These are phyloP conservation scores for Venturiaceae sp. DNA, from an alignment of 2,329 filamentous ascomycete species.

Conservation along the genomic window DNA sequence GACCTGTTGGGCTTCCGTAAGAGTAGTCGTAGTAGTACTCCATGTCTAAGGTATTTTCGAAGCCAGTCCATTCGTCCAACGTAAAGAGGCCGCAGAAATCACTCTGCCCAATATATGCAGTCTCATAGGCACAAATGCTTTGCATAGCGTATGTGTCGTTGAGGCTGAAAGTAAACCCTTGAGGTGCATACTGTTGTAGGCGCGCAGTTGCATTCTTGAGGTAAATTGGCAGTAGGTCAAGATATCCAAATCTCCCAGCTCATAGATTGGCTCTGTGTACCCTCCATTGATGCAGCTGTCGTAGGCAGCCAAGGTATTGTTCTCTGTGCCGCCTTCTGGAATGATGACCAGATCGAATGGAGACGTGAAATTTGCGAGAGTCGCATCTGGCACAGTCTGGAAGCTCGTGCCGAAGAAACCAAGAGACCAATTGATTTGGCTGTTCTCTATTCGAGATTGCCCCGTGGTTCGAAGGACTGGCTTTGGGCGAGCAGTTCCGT, in stretches of 20 bases:
- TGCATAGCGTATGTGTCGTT: constrained; percentile 41
- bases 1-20: constrained; percentile 39
- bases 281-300: constrained; percentile 32
- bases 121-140: constrained; percentile 45
- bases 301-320: constrained; percentile 44
- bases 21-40: constrained; percentile 40
- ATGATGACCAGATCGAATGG: constrained; percentile 41
- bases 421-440: constrained; percentile 42
- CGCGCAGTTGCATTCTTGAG: constrained; percentile 34
- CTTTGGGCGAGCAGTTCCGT: constrained; percentile 38
- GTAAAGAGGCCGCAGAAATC: constrained; percentile 47
- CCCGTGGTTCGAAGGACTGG: constrained; percentile 44
- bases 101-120: constrained; percentile 37
- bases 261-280: constrained; percentile 18
- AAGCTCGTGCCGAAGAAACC: constrained; percentile 43
- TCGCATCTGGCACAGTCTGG: constrained; percentile 25
- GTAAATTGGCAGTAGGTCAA: constrained; percentile 37
- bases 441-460: constrained; percentile 45
- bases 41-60: constrained; percentile 43
- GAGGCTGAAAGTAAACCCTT: constrained; percentile 37
- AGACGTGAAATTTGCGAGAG: constrained; percentile 28
- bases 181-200: constrained; percentile 36
- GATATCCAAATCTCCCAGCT: constrained; percentile 32
- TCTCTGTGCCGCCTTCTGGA: constrained; percentile 38
- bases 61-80: constrained; percentile 44